These are phyloP conservation scores for Alternaria sp. DNA, from an alignment of 2,329 filamentous ascomycete genomes.

Conservation along the genomic window DNA sequence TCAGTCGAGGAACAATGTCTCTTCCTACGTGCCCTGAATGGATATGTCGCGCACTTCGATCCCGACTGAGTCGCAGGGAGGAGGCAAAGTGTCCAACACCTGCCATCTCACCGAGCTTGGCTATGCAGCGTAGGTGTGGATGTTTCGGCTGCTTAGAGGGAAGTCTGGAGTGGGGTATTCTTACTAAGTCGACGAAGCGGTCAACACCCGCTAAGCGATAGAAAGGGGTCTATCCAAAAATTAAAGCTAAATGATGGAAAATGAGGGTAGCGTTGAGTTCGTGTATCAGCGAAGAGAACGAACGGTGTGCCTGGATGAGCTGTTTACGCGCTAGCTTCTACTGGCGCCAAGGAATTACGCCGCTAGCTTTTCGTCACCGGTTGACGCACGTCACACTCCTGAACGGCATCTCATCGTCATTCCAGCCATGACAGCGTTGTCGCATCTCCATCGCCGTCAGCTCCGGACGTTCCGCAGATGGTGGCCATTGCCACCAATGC, in stretches of 20 bases:
- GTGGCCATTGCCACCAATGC: neutral
- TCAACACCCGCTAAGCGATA: conserved; percentile 21
- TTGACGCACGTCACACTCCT: neutral
- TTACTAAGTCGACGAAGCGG: conserved; percentile 32
- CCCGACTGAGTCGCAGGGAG: conserved; percentile 13
- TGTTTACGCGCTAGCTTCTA: conserved; percentile 11
- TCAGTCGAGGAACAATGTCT: conserved; percentile 1
- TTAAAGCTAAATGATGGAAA: conserved; percentile 5
- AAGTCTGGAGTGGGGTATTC: conserved; percentile 25
- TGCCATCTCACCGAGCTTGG: conserved; percentile 28
- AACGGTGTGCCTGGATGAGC: conserved; percentile 19
- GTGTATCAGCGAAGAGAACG: conserved; percentile 15
- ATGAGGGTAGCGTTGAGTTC: conserved; percentile 13
- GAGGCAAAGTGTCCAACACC: conserved; percentile 13
- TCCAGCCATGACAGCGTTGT: neutral
- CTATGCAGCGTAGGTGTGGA: conserved; percentile 11
- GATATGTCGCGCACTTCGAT: conserved; percentile 9
- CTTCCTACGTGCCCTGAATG: conserved; percentile 2
- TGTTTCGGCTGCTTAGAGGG: conserved; percentile 18
- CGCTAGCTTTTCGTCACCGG: conserved; percentile 1
- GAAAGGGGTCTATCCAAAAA: conserved; percentile 19
- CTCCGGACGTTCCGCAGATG: neutral
- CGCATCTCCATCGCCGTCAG: neutral
- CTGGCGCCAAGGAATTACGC: neutral
- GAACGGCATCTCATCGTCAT: neutral